Conservation (phyloP, 768 basidiomycete species). For the Agrocybe chaxingu region DNA sequence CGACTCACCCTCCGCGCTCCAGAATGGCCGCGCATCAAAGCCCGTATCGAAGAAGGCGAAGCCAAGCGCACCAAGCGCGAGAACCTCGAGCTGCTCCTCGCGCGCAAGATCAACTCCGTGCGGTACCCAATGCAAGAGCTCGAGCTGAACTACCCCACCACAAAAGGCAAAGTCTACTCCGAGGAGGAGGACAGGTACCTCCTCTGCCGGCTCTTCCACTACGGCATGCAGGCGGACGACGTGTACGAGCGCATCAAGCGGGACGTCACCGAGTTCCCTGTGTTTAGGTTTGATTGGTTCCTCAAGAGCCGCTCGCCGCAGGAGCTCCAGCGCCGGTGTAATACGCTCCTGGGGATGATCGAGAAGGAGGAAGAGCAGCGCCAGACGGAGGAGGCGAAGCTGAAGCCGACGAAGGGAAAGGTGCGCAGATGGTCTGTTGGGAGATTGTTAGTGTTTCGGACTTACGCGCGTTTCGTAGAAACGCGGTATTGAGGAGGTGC, state of each 20-base stretch:
- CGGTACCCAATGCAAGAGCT: conserved; percentile 96
- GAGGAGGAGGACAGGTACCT: conserved; percentile 98
- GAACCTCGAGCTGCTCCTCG: conserved; percentile 73
- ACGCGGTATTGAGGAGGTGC: conserved; percentile 68
- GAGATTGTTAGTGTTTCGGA: neutral
- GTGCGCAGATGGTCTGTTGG: conserved; percentile 30
- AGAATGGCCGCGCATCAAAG: conserved; percentile 80
- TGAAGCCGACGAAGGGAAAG: conserved; percentile 64
- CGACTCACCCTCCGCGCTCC: neutral
- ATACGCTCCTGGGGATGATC: conserved; percentile 85
- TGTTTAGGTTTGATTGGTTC: conserved; percentile 98
- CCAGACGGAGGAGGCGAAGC: conserved; percentile 64
- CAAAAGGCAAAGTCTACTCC: conserved; percentile 94
- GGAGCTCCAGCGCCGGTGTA: conserved; percentile 85
- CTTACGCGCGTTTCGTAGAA: conserved; percentile 40
- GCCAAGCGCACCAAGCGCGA: conserved; percentile 85
- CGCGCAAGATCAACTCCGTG: conserved; percentile 79
- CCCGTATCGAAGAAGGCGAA: conserved; percentile 87
- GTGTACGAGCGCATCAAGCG: conserved; percentile 94
- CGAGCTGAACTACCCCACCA: conserved; percentile 91
- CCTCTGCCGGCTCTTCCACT: conserved; percentile 83
- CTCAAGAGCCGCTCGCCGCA: conserved; percentile 90
- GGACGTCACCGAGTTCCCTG: conserved; percentile 95
- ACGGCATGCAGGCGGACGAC: conserved; percentile 85
- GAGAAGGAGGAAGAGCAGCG: conserved; percentile 84